Evolutionary conservation across 768 basidiomycete species (phyloP).

Genomic region (Artomyces pyxidatus): DNA sequence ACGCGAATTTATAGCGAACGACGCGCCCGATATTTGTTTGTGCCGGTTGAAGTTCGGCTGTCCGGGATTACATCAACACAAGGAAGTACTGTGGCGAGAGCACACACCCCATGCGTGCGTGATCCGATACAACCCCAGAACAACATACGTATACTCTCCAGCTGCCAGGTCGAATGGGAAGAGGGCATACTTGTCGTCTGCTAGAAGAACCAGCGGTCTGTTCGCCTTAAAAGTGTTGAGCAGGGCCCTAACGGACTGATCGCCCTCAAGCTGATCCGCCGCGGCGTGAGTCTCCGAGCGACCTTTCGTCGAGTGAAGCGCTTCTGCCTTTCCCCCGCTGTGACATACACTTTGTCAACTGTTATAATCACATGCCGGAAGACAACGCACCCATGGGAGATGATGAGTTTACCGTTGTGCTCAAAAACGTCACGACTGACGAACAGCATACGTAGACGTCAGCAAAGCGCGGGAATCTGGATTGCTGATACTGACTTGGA

Average conservation of each 20-base stretch:
- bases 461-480: neutral
- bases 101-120: conserved; percentile 58
- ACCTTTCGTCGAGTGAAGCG: conserved; percentile 36
- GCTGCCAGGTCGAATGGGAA: conserved; percentile 64
- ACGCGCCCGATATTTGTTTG: conserved; percentile 40
- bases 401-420: conserved; percentile 58
- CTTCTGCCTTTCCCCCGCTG: conserved; percentile 67
- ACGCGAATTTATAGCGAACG: conserved; percentile 76
- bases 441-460: conserved; percentile 7
- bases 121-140: conserved; percentile 68
- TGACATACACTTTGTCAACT: neutral
- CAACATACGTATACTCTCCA: conserved; percentile 41
- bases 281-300: conserved; percentile 34
- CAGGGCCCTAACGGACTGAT: conserved; percentile 65
- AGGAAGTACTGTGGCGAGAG: conserved; percentile 6
- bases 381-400: conserved; percentile 69
- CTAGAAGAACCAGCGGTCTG: conserved; percentile 60
- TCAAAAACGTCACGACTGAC: conserved; percentile 62
- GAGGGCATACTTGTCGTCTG: conserved; percentile 62
- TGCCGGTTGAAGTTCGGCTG: conserved; percentile 58
- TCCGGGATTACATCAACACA: neutral
- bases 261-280: conserved; percentile 58
- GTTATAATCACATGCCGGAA: neutral
- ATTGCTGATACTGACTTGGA: conserved; percentile 39
- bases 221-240: conserved; percentile 44